Evolutionary conservation across 2,329 filamentous ascomycete species (phyloP).

Genomic region (Aspergillus sp.): DNA sequence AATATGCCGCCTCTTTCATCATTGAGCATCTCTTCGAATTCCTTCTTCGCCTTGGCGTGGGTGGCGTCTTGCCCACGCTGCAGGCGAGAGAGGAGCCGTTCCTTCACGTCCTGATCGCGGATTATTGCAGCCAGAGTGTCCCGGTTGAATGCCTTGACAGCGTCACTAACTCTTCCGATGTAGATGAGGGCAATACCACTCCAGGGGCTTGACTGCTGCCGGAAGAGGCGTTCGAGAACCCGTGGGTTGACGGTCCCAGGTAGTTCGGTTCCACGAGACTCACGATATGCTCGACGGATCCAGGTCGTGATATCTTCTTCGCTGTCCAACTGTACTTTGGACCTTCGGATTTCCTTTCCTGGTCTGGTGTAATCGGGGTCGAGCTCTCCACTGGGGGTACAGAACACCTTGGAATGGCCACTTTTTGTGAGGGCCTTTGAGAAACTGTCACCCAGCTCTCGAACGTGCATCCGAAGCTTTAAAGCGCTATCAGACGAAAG

Average conservation of each 20-base stretch:
- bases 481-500: constrained; percentile 5
- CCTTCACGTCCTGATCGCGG: background rate
- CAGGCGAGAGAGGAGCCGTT: background rate
- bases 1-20: constrained; percentile 50
- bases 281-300: constrained; percentile 19
- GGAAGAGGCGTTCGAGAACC: constrained; percentile 20
- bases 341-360: background rate
- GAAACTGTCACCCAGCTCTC: too few relatives aligned
- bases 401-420: constrained; percentile 7
- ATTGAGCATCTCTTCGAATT: constrained; percentile 28
- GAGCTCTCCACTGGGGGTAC: background rate
- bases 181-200: constrained; percentile 8
- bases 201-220: constrained; percentile 19
- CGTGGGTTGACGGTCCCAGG: constrained; percentile 21
- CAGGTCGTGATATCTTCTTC: constrained; percentile 16
- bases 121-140: background rate
- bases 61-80: background rate
- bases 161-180: background rate
- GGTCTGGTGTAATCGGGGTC: background rate
- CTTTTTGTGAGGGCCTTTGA: too few relatives aligned
- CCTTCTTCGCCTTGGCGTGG: background rate
- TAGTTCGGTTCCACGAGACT: constrained; percentile 21
- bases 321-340: background rate
- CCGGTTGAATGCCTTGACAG: background rate
- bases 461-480: too few relatives aligned